phyloP scores from a whole-genome alignment of 805 yeast species.

The Saccharomycopsis amapae region DNA sequence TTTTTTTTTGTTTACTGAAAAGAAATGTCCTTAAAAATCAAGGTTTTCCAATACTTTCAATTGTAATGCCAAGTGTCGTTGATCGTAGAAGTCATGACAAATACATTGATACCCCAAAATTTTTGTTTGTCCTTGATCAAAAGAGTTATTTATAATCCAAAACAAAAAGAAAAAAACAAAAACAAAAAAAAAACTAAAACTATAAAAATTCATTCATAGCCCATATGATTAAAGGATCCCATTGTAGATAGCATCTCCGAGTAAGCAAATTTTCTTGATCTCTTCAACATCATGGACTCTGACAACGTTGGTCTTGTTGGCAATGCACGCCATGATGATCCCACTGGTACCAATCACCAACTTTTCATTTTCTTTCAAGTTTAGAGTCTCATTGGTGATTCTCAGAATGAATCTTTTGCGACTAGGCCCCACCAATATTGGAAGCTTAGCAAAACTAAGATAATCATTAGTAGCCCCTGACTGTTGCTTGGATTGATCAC shows the following conservation, averaged over 20 bases:
- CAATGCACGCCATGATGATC: constrained; percentile 63
- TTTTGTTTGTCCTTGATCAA: too few species aligned
- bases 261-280: constrained; percentile 43
- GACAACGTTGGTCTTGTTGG: constrained; percentile 69
- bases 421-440: constrained; percentile 80
- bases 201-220: neutral
- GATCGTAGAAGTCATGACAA: too few species aligned
- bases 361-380: constrained; percentile 42
- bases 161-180: neutral
- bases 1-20: too few species aligned
- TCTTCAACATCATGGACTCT: constrained; percentile 75
- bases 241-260: constrained; percentile 72
- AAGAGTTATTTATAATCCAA: too few species aligned
- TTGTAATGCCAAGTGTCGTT: too few species aligned
- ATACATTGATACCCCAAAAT: too few species aligned
- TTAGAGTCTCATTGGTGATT: constrained; percentile 48
- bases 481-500: neutral
- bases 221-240: constrained; percentile 18
- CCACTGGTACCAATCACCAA: constrained; percentile 66
- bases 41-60: too few species aligned
- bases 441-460: constrained; percentile 41
- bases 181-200: neutral
- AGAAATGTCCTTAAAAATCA: too few species aligned
- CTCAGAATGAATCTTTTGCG: constrained; percentile 82
- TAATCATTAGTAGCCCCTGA: constrained; percentile 17